phyloP scores from a whole-genome alignment of 2,329 filamentous ascomycete species.

The Monilinia fructigena region DNA sequence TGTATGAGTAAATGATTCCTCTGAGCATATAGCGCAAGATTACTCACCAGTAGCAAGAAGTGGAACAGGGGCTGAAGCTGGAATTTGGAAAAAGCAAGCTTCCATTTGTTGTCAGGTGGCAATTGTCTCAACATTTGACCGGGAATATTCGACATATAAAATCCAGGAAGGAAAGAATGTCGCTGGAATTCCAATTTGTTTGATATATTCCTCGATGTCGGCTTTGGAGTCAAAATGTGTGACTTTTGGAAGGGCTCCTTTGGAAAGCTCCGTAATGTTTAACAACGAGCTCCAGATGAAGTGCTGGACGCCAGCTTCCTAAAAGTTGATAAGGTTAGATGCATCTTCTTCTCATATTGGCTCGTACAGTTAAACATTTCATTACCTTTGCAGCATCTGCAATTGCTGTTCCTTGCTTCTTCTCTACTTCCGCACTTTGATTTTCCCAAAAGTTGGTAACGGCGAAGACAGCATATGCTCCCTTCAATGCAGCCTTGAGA shows the following conservation, averaged over 20 bases:
- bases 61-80: constrained; percentile 39
- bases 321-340: constrained; percentile 17
- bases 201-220: constrained; percentile 42
- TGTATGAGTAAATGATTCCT: background rate
- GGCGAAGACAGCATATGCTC: constrained; percentile 39
- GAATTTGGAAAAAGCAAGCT: constrained; percentile 36
- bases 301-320: constrained; percentile 47
- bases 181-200: constrained; percentile 44
- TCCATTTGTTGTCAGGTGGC: constrained; percentile 38
- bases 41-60: constrained; percentile 37
- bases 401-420: constrained; percentile 49
- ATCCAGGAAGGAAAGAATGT: constrained; percentile 51
- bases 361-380: background rate
- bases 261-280: constrained; percentile 44
- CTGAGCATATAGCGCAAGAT: background rate
- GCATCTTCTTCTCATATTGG: background rate
- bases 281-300: constrained; percentile 49
- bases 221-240: constrained; percentile 44
- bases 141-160: constrained; percentile 53
- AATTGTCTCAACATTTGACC: constrained; percentile 33
- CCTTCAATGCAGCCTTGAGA: constrained; percentile 41
- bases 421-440: constrained; percentile 44
- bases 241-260: constrained; percentile 45
- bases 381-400: constrained; percentile 47
- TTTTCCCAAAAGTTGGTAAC: constrained; percentile 42